Conservation (phyloP, 768 basidiomycete species). For the Lentinus tigrinus region DNA sequence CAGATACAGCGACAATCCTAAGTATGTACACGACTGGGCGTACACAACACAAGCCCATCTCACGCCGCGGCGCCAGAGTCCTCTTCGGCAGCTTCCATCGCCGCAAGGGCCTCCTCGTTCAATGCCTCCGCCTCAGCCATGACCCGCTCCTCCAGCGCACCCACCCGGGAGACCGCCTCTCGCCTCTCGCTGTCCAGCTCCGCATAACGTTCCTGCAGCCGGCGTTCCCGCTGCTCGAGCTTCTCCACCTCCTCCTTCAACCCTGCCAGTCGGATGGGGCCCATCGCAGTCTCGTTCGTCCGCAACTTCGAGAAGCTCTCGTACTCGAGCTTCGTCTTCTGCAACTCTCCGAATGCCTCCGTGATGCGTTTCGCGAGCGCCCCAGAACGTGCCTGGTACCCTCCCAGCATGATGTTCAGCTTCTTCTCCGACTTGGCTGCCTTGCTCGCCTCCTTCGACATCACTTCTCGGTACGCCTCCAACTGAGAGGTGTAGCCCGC, state of each 20-base stretch:
- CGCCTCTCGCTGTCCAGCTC: conserved; percentile 73
- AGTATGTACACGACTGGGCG: neutral
- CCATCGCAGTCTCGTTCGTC: conserved; percentile 69
- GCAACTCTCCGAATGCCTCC: conserved; percentile 70
- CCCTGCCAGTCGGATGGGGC: conserved; percentile 73
- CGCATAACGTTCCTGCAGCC: conserved; percentile 81
- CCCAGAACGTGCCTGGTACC: conserved; percentile 78
- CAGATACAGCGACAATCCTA: neutral
- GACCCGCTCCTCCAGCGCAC: conserved; percentile 76
- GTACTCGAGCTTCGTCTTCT: conserved; percentile 64
- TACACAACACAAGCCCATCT: neutral
- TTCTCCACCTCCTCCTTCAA: conserved; percentile 85
- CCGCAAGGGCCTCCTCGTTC: conserved; percentile 74
- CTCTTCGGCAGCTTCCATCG: conserved; percentile 43
- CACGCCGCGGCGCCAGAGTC: neutral
- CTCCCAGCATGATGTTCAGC: conserved; percentile 82
- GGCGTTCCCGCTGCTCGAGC: conserved; percentile 72
- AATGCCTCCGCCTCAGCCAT: conserved; percentile 82
- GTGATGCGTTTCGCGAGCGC: conserved; percentile 62
- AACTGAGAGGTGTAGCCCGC: conserved; percentile 65
- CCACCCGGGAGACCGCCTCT: conserved; percentile 58
- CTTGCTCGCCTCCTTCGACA: conserved; percentile 80
- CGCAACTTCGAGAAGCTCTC: conserved; percentile 78
- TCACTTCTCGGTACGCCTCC: conserved; percentile 59
- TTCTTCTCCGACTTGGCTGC: conserved; percentile 90